Evolutionary conservation across 148 eudicot species (phyloP).

Genomic region (Tetragonia tetragonoides): DNA sequence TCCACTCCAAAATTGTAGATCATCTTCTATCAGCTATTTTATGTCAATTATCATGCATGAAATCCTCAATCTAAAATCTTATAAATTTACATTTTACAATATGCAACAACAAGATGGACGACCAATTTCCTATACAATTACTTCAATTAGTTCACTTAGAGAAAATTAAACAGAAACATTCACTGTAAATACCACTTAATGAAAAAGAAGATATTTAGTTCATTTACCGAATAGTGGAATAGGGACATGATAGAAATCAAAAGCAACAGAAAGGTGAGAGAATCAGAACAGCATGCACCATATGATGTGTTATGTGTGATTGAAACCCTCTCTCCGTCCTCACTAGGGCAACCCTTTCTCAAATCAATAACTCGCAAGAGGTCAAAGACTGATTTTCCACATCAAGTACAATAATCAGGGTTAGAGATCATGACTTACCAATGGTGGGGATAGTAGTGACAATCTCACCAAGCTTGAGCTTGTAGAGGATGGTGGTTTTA

Average conservation of each 20-base stretch:
- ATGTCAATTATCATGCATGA: too few species aligned
- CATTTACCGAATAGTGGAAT: neutral
- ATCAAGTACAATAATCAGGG: neutral
- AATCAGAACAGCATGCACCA: neutral
- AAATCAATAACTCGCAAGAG: neutral
- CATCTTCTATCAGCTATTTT: too few species aligned
- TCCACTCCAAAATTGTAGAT: too few species aligned
- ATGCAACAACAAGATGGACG: too few species aligned
- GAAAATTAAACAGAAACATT: too few species aligned
- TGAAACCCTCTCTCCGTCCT: neutral
- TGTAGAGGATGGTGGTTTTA: constrained; percentile 70
- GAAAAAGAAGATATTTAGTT: neutral
- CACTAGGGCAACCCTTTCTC: neutral
- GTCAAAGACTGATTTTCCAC: neutral
- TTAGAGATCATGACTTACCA: constrained; percentile 36
- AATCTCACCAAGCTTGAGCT: constrained; percentile 77
- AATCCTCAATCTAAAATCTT: too few species aligned
- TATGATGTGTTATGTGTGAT: neutral
- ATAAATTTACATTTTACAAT: too few species aligned
- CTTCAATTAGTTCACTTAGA: too few species aligned
- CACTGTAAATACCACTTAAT: too few species aligned
- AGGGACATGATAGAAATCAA: neutral
- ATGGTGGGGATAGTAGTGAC: constrained; percentile 73
- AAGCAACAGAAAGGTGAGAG: neutral
- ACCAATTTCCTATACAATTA: too few species aligned